Percentiles rank a stretch among this genome's conserved stretches.
Conservation (phyloP, 345 rosid species). For the Heritiera fomes region DNA sequence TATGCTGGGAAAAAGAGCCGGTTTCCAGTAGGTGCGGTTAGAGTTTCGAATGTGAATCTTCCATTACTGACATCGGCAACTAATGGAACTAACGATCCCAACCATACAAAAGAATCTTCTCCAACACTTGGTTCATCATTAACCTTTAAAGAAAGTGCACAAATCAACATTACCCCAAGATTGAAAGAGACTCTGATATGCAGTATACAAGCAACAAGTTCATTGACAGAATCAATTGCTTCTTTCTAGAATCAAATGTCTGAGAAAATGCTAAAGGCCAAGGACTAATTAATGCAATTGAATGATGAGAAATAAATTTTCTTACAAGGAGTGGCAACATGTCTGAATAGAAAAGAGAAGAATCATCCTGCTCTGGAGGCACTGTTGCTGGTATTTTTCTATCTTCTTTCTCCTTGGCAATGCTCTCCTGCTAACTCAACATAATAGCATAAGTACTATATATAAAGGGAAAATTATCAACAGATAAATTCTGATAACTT, state of each 20-base stretch:
- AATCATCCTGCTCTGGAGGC: slow-evolving; percentile 60
- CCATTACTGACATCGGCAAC: slow-evolving; percentile 66
- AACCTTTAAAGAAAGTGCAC: slow-evolving; percentile 45
- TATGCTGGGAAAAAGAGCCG: slow-evolving; percentile 81
- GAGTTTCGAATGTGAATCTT: slow-evolving; percentile 83
- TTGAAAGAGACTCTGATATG: not conserved
- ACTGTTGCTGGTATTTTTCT: slow-evolving; percentile 35
- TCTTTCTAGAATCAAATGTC: not conserved
- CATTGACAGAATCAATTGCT: not conserved
- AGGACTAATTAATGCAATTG: not conserved
- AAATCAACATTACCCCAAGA: not conserved
- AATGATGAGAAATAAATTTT: not conserved
- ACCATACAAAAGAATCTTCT: slow-evolving; percentile 85
- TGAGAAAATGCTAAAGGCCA: not conserved
- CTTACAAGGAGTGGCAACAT: slow-evolving; percentile 92
- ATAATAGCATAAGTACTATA: not conserved
- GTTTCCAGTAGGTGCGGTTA: slow-evolving; percentile 68
- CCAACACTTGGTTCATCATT: slow-evolving; percentile 70
- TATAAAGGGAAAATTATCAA: not conserved
- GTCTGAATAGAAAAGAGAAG: slow-evolving; percentile 82
- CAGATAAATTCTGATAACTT: not conserved
- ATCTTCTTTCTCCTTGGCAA: slow-evolving; percentile 71
- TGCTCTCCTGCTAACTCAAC: slow-evolving; percentile 48
- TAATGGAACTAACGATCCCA: slow-evolving; percentile 67
- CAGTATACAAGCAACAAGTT: not conserved